A percentile compares a stretch with the other conserved stretches of the same genome.
Evolutionary conservation across 176 grass and related monocot genomes (phyloP).

Genomic region (Avena eriantha): DNA sequence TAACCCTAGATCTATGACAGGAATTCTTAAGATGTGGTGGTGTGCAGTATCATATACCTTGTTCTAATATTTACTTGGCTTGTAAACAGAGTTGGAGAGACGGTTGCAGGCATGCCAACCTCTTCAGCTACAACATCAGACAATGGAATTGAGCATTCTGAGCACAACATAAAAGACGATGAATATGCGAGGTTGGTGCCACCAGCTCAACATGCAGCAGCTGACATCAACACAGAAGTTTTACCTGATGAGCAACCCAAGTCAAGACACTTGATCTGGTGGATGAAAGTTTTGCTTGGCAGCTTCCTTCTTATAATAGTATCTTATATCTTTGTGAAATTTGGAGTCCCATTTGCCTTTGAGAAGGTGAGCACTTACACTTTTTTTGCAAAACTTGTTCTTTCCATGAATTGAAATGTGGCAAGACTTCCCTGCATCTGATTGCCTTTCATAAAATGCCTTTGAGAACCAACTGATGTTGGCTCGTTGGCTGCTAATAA

Average conservation of each 20-base stretch:
- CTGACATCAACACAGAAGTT: slow-evolving; percentile 39
- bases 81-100: slow-evolving; percentile 31
- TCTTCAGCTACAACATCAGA: slow-evolving; percentile 31
- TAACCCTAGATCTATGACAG: slow-evolving; percentile 1
- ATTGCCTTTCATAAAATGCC: not conserved
- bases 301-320: slow-evolving; percentile 58
- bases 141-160: slow-evolving; percentile 47
- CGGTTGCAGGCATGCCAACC: slow-evolving; percentile 29
- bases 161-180: slow-evolving; percentile 69
- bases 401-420: not conserved
- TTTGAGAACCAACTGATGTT: slow-evolving; percentile 5
- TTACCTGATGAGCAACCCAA: slow-evolving; percentile 43
- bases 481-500: not conserved
- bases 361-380: slow-evolving; percentile 60
- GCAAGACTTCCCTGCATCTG: no score
- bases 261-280: slow-evolving; percentile 69
- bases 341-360: slow-evolving; percentile 86
- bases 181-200: slow-evolving; percentile 78
- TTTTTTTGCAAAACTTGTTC: not conserved
- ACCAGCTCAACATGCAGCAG: slow-evolving; percentile 43
- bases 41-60: not conserved
- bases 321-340: slow-evolving; percentile 68
- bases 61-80: slow-evolving; percentile 32
- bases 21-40: not conserved
- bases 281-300: slow-evolving; percentile 72